These are phyloP conservation scores for Gnomoniopsis smithogilvyi DNA, from an alignment of 2,329 filamentous ascomycete genomes.

Conservation along the genomic window DNA sequence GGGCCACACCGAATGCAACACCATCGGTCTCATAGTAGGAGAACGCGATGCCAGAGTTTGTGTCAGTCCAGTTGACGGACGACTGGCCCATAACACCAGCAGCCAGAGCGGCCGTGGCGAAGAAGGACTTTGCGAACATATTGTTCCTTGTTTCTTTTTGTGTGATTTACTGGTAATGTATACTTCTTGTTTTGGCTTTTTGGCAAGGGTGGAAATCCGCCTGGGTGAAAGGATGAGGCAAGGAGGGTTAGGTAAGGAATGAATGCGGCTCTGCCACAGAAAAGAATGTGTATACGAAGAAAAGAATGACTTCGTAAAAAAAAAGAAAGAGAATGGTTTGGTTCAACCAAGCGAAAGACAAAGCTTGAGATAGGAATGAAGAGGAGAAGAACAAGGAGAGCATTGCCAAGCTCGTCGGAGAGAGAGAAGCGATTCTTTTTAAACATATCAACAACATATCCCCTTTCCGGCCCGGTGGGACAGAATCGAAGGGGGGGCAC, in stretches of 20 bases:
- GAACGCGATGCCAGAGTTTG: slow-evolving; percentile 14
- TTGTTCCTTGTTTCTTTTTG: background rate
- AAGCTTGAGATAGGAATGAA: slow-evolving; percentile 8
- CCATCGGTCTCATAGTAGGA: slow-evolving; percentile 17
- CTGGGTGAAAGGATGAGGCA: slow-evolving; percentile 1
- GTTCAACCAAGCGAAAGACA: slow-evolving; percentile 17
- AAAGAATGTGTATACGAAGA: slow-evolving; percentile 16
- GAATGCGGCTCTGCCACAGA: slow-evolving; percentile 17
- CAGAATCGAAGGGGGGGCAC: background rate
- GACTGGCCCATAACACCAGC: slow-evolving; percentile 13
- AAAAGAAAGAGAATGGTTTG: slow-evolving; percentile 14
- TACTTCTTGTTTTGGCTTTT: background rate
- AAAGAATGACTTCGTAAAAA: slow-evolving; percentile 15
- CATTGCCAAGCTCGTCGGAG: background rate
- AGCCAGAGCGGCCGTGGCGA: slow-evolving; percentile 16
- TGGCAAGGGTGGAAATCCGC: slow-evolving; percentile 2
- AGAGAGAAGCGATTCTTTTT: background rate
- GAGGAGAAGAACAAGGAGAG: background rate
- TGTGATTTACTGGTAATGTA: background rate
- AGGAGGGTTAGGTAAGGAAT: slow-evolving; percentile 8
- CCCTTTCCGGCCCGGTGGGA: background rate
- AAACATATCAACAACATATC: background rate
- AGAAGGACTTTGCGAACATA: slow-evolving; percentile 6
- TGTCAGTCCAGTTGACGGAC: slow-evolving; percentile 12
- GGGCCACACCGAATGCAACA: slow-evolving; percentile 42